Conservation (phyloP, 352 stramenopile genomes). For the Blastocystis sp. region DNA sequence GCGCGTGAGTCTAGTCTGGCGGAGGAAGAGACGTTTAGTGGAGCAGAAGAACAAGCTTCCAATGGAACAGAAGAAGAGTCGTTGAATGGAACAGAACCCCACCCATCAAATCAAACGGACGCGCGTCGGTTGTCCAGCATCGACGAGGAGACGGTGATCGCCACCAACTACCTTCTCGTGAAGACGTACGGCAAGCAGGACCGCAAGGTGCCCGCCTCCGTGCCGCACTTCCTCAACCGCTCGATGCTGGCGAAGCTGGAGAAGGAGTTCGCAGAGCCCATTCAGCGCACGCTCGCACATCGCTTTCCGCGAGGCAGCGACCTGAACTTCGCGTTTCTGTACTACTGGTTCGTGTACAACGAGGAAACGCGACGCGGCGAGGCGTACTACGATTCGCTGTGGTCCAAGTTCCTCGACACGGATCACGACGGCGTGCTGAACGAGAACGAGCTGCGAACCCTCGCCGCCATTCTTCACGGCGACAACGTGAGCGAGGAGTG, state of each 20-base stretch:
- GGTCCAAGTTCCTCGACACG: conserved; percentile 85
- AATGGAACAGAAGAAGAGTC: not conserved
- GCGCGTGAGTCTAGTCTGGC: no score
- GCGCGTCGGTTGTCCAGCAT: conserved; percentile 80
- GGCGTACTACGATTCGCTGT: conserved; percentile 81
- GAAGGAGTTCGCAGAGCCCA: conserved; percentile 78
- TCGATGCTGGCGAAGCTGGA: conserved; percentile 87
- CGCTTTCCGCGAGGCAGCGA: conserved; percentile 88
- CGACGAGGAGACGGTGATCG: conserved; percentile 87
- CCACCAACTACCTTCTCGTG: conserved; percentile 90
- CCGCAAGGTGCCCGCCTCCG: conserved; percentile 88
- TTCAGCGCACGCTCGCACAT: conserved; percentile 83
- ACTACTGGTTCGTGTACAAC: conserved; percentile 91
- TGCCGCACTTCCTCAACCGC: conserved; percentile 90
- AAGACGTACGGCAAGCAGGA: conserved; percentile 83
- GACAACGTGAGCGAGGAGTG: conserved; percentile 79
- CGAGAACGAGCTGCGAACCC: conserved; percentile 87
- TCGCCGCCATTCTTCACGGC: conserved; percentile 81
- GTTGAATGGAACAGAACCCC: not conserved
- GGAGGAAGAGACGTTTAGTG: not conserved
- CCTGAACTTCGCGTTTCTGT: conserved; percentile 93
- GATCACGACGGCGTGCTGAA: conserved; percentile 87
- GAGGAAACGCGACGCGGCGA: conserved; percentile 82
- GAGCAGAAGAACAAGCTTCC: not conserved
- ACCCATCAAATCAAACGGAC: no score